Evolutionary conservation across 2,329 filamentous ascomycete species (phyloP), one percentile per base, ranked within the genome.

Genomic region (Hymenoscyphus albidus): DNA sequence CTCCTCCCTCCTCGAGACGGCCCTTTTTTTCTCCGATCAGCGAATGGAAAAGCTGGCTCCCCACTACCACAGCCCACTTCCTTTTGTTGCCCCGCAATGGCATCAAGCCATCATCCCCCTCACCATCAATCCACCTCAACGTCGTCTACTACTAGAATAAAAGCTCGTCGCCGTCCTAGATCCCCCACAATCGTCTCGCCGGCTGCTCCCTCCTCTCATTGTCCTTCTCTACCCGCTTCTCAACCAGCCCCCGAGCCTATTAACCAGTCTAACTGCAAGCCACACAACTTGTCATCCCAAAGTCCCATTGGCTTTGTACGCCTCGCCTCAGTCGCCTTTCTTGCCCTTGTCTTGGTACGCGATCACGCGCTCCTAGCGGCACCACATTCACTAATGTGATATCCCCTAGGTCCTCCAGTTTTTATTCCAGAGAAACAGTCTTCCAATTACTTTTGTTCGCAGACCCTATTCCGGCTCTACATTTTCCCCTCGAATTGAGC

Each of bases 351-450:
- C 59, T 62, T 77, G 39, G 73, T 74, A 66, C 65, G 72, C 68
- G 32, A 35, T 62, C 64, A 60, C 66, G 63, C 44, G 44, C 44
- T 18, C 59, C 66, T 65, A 64, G 18, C 48, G 40, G 51, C 40
- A 39, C 40, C 42, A 10, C 14, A 44, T 63, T 27, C 22, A 57
- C 39, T 62, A 56, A 54, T 22, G 39, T 59, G 58, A 62, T 58
- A 2, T 58, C 54, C 63, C 67, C 68, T 65, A 85, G 83, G 76
- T 82, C 71, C 76, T 79, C 68, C 84, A 85, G 74, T 79, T 85
- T 70, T 76, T 83, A 65, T 79, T 85, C 71, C 62, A 68, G 51
- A 48, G 40, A 18, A 67, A 71, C 44, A 39, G 39, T 63, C 38
- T 27, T 64, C 68, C 66, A 73, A 73, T 74, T 40, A 39, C 51